Base-by-base conservation (phyloP, 371 early-diverging fungal species). In the Phascolomyces articulosus region DNA sequence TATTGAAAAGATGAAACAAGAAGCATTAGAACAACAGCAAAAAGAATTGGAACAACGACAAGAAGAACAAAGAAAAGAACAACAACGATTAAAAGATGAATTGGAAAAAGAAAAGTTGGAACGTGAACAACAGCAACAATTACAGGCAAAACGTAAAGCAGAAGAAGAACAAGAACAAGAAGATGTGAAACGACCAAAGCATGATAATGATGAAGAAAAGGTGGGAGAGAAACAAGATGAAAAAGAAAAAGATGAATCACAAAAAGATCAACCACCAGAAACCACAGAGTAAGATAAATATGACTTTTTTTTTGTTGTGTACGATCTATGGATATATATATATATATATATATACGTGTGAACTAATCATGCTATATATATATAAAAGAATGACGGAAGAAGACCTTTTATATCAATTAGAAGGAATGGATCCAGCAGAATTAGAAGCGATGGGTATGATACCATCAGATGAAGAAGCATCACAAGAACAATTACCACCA, bases 341-440 rank as follows among this genome's bases (percentile, higher is more conserved):
- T 53, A 3, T 18, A 29, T 55, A 18, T 31, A 7, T 10, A 23
- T 2, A 15, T 34, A 75, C 89, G 90, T 65, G 83, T 90, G 79
- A 88, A n/a, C n/a, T n/a, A n/a, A n/a, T n/a, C n/a, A n/a, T n/a
- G n/a, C 34, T 9, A 31, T 31, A 15, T 56, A 1, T 34, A 11
- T 11, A 24, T 4, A 15, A 34, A 75, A 90, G 90, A 67, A 84
- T 90, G 79, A 89, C 89, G 2, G 90, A 86, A 51, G 90, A 88
- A 13, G 90, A 90, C 81, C 77, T 90, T 4, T 81, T 84, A 55
- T 90, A 85, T 87, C 89, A 89, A 62, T 58, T 90, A 48, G 84
- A 87, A 29, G 74, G 77, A 15, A 85, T 87, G 83, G 87, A 84
- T 58, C 83, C 77, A 1, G 76, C 80, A 59, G 77, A 75, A 59